These are phyloP conservation scores for Orbilia javanica DNA, from an alignment of 2,329 filamentous ascomycete genomes.

Conservation along the genomic window DNA sequence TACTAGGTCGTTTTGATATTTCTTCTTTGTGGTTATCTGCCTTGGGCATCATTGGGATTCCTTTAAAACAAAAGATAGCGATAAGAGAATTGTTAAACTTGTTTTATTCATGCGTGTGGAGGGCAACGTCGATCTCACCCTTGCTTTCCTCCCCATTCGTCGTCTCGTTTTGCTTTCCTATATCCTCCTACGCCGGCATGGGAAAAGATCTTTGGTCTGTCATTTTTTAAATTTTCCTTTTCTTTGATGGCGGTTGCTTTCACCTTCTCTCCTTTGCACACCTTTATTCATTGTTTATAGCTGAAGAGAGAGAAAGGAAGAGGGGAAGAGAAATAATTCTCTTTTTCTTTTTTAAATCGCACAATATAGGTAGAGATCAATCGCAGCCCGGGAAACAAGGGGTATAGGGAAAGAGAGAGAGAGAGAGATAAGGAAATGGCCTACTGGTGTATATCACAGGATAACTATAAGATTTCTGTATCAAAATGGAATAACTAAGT, in stretches of 20 bases:
- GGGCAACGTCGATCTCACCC: not conserved
- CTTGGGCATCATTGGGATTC: slow-evolving; percentile 43
- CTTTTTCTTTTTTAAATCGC: not conserved
- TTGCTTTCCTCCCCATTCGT: slow-evolving; percentile 6
- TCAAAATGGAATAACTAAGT: not conserved
- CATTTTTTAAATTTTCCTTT: not conserved
- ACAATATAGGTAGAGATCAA: not conserved
- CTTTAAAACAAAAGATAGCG: slow-evolving; percentile 29
- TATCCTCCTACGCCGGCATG: slow-evolving; percentile 9
- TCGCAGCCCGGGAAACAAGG: not conserved
- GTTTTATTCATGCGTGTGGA: not conserved
- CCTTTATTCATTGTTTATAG: slow-evolving; percentile 5
- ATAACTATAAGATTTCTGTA: slow-evolving; percentile 3
- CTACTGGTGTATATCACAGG: slow-evolving; percentile 4
- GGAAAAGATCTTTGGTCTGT: slow-evolving; percentile 1
- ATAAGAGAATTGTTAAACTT: slow-evolving; percentile 26
- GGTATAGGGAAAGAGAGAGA: not conserved
- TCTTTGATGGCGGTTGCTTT: slow-evolving; percentile 1
- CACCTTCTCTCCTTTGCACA: not conserved
- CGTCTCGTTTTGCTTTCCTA: slow-evolving; percentile 1
- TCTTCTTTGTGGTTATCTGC: slow-evolving; percentile 26
- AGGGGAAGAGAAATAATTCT: not conserved
- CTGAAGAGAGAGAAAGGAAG: slow-evolving; percentile 4
- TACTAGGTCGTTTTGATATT: slow-evolving; percentile 13
- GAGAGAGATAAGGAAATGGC: not conserved